Base-by-base conservation (phyloP, 2,329 filamentous ascomycete species). In the Macrophomina tecta region DNA sequence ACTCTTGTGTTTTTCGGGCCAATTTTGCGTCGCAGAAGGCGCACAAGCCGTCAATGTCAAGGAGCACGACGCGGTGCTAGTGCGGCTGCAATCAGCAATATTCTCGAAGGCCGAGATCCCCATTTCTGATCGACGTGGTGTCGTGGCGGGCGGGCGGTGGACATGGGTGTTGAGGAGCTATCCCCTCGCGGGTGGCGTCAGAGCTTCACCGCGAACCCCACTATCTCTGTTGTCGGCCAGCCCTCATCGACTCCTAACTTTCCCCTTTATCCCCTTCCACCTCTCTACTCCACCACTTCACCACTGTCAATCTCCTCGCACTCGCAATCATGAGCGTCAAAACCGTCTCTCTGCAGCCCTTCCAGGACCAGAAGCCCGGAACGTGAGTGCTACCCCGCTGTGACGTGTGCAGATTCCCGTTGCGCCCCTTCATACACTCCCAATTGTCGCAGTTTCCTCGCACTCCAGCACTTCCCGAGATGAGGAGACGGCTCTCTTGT, bases 301-400 rank as follows among this genome's bases (percentile, higher is more conserved):
- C 32, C 45, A 51, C n/a, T 18, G 30, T 16, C 49, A 55, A 53
- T 56, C 32, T 51, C 36, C 49, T 48, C 62, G 30, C 36, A 48
- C 28, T 51, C 38, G 34, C 46, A 52, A 78, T 49, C 30, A 79
- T 97, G 93, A 87, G 84, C 78, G 82, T 89, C 81, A 87, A 92
- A 81, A 92, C 90, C 65, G 91, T 97, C 76, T 87, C 91, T 73
- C 89, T 97, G 80, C 89, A 89, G 80, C 88, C 94, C 68, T 97
- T 95, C 82, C 86, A 90, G 71, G 95, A 98, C 87, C 95, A 99
- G 87, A 99, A 99, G 87, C 93, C 94, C 71, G 94, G 94, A 87
- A 98, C 94, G 94, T 97, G 89, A 82, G 94, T 93, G 38, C 42
- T 65, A 40, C 49, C 40, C 46, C 60, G 45, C 60, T 58, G 61